Evolutionary conservation across 2,329 filamentous ascomycete genomes (phyloP), one percentile per base, ranked within the genome.

Genomic region (Ustulina deusta): DNA sequence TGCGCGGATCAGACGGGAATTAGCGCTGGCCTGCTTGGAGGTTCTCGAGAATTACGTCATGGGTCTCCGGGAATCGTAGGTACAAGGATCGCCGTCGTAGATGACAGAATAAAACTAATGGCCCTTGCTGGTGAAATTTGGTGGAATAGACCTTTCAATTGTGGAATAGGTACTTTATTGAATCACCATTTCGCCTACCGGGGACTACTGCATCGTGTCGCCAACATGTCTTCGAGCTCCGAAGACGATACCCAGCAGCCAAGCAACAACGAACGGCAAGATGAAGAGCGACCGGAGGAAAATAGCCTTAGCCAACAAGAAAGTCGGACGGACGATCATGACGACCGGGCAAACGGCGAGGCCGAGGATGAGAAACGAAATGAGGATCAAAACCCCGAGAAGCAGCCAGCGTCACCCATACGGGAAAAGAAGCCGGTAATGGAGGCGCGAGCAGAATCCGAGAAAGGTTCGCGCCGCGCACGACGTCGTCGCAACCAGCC

Each of bases 391-490:
- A 68, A 66, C 49, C 64, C 61, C 58, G 65, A 74, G 42, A 63
- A 68, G 34, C 61, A 68, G 62, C 63, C 69, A 61, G 61, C 71
- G 54, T 84, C 83, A 72, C 74, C 77, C 29, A 85, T 83, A 74
- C 81, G 73, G 25, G 60, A 71, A 59, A 69, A 66, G 27, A 73
- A 73, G 56, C 67, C 73, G 2, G 52, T 49, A 13, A 73, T 71
- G 55, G 70, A 69, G 32, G 57, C 70, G 54, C 72, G 73, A 29
- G 70, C 46, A 29, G 75, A 76, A 49, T 76, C 76, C 1, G 71
- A 73, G 61, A 73, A 72, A 63, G 75, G 71, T 7, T 76, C 69
- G 52, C 73, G 71, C 49, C 74, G 69, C 58, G 70, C 69, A 57
- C 71, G 70, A 38, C 76, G 74, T 54, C 77, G 77, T 68, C 76